Evolutionary conservation across 2,329 filamentous ascomycete genomes (phyloP).

Genomic region (Sporothrix variecibatus): DNA sequence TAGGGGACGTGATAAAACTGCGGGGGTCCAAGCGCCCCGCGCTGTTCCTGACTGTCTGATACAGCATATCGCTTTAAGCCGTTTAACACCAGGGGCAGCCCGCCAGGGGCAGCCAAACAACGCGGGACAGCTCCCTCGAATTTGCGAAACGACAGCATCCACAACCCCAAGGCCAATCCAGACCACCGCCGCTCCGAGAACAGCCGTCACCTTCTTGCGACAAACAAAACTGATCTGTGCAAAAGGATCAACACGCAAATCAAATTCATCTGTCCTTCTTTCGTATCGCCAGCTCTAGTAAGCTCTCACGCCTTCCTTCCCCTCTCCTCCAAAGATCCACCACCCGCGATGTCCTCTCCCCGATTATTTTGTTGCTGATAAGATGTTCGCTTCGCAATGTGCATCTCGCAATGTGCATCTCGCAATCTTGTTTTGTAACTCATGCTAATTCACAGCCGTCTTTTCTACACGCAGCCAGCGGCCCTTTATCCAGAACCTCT

Average conservation of each 20-base stretch:
- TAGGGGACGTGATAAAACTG: neutral
- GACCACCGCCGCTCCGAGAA: neutral
- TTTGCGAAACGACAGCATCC: neutral
- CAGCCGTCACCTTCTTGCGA: neutral
- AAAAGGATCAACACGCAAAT: neutral
- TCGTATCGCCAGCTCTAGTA: neutral
- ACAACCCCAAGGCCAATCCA: neutral
- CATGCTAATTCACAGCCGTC: neutral
- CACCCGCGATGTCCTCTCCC: neutral
- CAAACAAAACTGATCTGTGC: neutral
- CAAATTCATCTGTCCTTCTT: neutral
- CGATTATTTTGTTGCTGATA: neutral
- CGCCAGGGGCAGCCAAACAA: conserved; percentile 3
- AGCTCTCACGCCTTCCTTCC: neutral
- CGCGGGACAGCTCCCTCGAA: neutral
- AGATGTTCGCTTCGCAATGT: neutral
- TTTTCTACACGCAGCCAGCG: neutral
- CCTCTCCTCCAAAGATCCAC: neutral
- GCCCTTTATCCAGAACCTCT: neutral
- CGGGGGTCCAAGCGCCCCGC: conserved; percentile 27
- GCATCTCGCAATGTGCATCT: neutral
- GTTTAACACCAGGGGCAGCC: neutral
- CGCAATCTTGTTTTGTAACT: neutral
- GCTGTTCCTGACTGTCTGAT: conserved; percentile 9
- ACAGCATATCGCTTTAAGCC: conserved; percentile 24